Evolutionary conservation across 2,329 filamentous ascomycete genomes (phyloP).

Genomic region (Colletotrichum salicis): DNA sequence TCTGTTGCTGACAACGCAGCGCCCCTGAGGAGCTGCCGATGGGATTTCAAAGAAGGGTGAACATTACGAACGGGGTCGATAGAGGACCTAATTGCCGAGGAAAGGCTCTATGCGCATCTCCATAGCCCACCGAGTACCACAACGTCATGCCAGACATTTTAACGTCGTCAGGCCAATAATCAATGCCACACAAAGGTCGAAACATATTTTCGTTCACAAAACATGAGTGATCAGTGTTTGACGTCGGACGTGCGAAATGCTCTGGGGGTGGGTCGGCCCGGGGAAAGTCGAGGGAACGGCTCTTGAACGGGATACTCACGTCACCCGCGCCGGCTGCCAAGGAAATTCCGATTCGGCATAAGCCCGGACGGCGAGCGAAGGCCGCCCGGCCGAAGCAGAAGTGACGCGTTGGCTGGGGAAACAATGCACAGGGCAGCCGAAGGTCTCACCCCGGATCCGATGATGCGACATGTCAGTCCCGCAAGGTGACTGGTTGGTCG

Average conservation of each 20-base stretch:
- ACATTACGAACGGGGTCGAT: background rate
- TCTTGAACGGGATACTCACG: background rate
- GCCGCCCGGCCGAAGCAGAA: background rate
- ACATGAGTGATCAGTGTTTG: background rate
- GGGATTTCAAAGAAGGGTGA: background rate
- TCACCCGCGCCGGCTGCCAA: background rate
- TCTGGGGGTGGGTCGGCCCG: background rate
- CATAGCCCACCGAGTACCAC: background rate
- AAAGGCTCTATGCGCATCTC: background rate
- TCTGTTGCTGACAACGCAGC: background rate
- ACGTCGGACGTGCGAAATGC: background rate
- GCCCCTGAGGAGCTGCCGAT: background rate
- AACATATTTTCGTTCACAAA: constrained; percentile 3
- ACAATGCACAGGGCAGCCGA: constrained; percentile 24
- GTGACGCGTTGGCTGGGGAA: background rate
- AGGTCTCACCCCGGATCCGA: constrained; percentile 25
- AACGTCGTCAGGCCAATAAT: background rate
- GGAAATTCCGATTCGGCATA: constrained; percentile 12
- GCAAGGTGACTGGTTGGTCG: constrained; percentile 24
- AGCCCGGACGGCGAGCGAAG: constrained; percentile 9
- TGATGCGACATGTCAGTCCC: constrained; percentile 30
- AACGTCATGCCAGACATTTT: background rate
- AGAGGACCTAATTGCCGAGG: background rate
- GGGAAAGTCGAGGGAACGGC: background rate
- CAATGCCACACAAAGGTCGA: background rate